phyloP scores from a whole-genome alignment of 306 rosid genomes.

The Sicyos edulis region DNA sequence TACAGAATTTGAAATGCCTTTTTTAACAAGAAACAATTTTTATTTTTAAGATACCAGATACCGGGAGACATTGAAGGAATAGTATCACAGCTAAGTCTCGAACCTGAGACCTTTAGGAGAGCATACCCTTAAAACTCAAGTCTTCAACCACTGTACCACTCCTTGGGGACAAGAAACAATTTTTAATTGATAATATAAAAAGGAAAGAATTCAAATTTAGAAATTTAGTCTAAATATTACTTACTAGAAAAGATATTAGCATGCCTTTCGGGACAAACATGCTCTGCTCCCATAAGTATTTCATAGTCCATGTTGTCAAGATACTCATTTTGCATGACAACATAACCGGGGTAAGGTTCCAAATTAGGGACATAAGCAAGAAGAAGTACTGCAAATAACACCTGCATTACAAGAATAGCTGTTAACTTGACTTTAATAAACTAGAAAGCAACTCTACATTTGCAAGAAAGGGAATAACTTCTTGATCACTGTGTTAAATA shows the following conservation, averaged over 20 bases:
- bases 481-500: neutral
- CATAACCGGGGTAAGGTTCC: conserved; percentile 60
- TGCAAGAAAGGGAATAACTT: neutral
- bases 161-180: neutral
- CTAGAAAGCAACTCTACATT: neutral
- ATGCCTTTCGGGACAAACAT: conserved; percentile 65
- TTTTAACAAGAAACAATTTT: neutral
- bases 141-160: too few species aligned
- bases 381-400: conserved; percentile 60
- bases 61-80: too few species aligned
- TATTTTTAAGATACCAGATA: too few species aligned
- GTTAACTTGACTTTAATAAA: neutral
- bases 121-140: too few species aligned
- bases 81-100: too few species aligned
- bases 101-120: too few species aligned
- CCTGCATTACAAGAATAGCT: conserved; percentile 34
- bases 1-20: neutral
- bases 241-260: conserved; percentile 58
- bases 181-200: neutral
- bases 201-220: neutral
- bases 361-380: conserved; percentile 57
- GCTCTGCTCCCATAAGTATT: conserved; percentile 54
- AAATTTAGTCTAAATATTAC: conserved; percentile 23
- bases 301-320: conserved; percentile 56
- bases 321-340: conserved; percentile 34